Evolutionary conservation across 257 asterid genomes (phyloP), one percentile per base, ranked within the genome.

Genomic region (Prunella vulgaris): DNA sequence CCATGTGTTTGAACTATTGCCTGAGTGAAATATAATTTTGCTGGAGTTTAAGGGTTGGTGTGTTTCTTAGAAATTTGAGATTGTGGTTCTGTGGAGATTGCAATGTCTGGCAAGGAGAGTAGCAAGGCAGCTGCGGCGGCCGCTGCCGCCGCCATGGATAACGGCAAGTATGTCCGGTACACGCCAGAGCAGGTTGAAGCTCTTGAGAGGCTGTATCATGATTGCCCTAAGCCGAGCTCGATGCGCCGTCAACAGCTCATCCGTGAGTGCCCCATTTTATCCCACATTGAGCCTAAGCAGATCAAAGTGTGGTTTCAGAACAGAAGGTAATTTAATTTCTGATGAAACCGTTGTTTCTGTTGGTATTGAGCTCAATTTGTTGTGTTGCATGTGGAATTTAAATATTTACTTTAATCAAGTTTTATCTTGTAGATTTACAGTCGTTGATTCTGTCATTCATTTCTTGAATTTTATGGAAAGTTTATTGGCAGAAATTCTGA

Each of bases 251-350:
- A 90, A 82, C 97, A 90, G 80, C 89, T 90, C 42, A 88, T 90
- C 67, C 87, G 97, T 9, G 97, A 90, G 56, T 90, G 96, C 64
- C 96, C 94, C n/a, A 90, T 90, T 73, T 83, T 90, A 52, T 88
- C 88, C 63, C 72, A 90, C 79, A 88, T 90, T 66, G 97, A 90
- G 78, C 89, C 96, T 28, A 90, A 85, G 77, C 97, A 90, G 78
- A 90, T 90, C 88, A 90, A 90, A 85, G 97, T 90, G 65, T 90
- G 97, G 97, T 90, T 90, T 62, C 97, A 90, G 78, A 90, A 90
- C 75, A 85, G 97, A 73, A 85, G 97, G 97, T 90, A 77, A 1
- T 48, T 58, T 27, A 14, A 3, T 17, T 21, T 0, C 17, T 27
- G 17, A 22, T 28, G 0, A 10, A 52, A 18, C 7, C n/a, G n/a